These are phyloP conservation scores for Yamadazyma kanchanaburiensis DNA, from an alignment of 1,139 yeast genomes.

Conservation along the genomic window DNA sequence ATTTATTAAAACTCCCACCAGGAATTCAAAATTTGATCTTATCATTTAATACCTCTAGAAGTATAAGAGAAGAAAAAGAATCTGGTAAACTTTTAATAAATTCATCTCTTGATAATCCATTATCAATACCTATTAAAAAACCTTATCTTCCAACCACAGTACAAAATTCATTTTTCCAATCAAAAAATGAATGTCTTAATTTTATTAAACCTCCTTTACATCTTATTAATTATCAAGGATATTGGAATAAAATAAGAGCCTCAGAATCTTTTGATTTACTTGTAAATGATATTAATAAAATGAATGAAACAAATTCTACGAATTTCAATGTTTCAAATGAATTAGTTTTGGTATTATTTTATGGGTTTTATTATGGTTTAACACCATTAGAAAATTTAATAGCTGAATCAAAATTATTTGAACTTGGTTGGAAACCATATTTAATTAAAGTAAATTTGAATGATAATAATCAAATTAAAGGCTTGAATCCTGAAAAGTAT, in stretches of 20 bases:
- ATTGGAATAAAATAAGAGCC: conserved; percentile 51
- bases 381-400: conserved; percentile 49
- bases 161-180: conserved; percentile 20
- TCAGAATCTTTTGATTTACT: conserved; percentile 34
- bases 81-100: conserved; percentile 5
- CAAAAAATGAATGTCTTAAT: neutral
- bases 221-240: conserved; percentile 33
- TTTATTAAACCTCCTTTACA: conserved; percentile 34
- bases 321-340: conserved; percentile 24
- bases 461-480: conserved; percentile 5
- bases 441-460: conserved; percentile 11
- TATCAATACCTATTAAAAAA: conserved; percentile 31
- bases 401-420: conserved; percentile 40
- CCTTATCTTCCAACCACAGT: conserved; percentile 37
- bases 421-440: conserved; percentile 46
- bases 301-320: conserved; percentile 10
- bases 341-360: conserved; percentile 50
- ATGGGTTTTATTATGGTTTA: conserved; percentile 57
- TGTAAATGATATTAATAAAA: conserved; percentile 26
- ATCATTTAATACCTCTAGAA: conserved; percentile 47
- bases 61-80: conserved; percentile 13
- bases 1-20: conserved; percentile 57
- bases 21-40: conserved; percentile 67
- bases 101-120: conserved; percentile 20
- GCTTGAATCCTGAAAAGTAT: conserved; percentile 15